Conservation (phyloP, 2,329 filamentous ascomycete genomes). For the Paecilomyces dactylethromorphus region DNA sequence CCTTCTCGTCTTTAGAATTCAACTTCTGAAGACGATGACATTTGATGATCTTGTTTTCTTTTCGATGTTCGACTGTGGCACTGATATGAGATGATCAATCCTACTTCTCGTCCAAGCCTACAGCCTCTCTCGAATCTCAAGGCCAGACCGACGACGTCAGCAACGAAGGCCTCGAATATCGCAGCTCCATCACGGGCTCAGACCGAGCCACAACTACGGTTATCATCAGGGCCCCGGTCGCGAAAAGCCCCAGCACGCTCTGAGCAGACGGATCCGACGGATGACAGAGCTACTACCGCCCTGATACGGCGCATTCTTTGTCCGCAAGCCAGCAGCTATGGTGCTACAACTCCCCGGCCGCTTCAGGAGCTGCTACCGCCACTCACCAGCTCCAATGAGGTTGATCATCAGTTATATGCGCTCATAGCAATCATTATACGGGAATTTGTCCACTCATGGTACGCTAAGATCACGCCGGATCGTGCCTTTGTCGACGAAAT, state of each 20-base stretch:
- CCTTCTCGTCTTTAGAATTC: not conserved
- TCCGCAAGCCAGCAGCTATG: constrained; percentile 49
- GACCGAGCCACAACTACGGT: constrained; percentile 18
- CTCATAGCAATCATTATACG: constrained; percentile 83
- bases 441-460: constrained; percentile 91
- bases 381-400: constrained; percentile 86
- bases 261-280: constrained; percentile 45
- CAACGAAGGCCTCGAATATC: constrained; percentile 20
- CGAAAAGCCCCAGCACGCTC: constrained; percentile 30
- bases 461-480: constrained; percentile 84
- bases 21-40: constrained; percentile 1
- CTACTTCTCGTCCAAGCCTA: constrained; percentile 28
- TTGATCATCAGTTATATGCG: constrained; percentile 89
- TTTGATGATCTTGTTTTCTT: constrained; percentile 1
- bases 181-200: constrained; percentile 20
- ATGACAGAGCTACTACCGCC: constrained; percentile 70
- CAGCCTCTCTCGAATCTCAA: constrained; percentile 32
- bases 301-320: constrained; percentile 82
- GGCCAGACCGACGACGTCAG: constrained; percentile 28
- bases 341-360: constrained; percentile 52
- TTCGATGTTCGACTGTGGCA: constrained; percentile 1
- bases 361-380: constrained; percentile 82
- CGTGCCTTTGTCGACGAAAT: constrained; percentile 82
- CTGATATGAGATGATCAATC: constrained; percentile 34
- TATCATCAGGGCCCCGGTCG: constrained; percentile 22